phyloP scores from a whole-genome alignment of 1,284 basidiomycete genomes.

The Golubevia sp. region DNA sequence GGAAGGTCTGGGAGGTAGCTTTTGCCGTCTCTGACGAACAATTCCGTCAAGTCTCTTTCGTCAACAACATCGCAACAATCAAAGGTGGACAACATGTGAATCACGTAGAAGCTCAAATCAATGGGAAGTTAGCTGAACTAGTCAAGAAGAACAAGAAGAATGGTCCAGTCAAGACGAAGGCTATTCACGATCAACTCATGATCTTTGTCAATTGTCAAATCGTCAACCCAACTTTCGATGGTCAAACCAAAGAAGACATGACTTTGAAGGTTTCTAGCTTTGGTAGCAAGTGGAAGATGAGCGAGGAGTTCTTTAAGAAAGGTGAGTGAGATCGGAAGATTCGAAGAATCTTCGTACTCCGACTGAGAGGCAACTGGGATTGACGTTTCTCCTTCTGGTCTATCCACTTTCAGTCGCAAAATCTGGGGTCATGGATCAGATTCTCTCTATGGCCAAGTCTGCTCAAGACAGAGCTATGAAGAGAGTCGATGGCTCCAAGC shows the following conservation, averaged over 20 bases:
- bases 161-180: constrained; percentile 46
- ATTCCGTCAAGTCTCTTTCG: constrained; percentile 53
- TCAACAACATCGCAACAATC: constrained; percentile 61
- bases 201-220: constrained; percentile 62
- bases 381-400: neutral
- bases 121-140: constrained; percentile 47
- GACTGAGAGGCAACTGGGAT: neutral
- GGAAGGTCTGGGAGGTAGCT: constrained; percentile 57
- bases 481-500: constrained; percentile 56
- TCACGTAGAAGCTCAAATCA: constrained; percentile 53
- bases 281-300: constrained; percentile 58
- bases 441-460: constrained; percentile 52
- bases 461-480: constrained; percentile 57
- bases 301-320: constrained; percentile 54
- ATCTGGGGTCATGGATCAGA: constrained; percentile 56
- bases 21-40: constrained; percentile 59
- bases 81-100: constrained; percentile 60
- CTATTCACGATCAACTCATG: constrained; percentile 57
- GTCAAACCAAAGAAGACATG: constrained; percentile 60
- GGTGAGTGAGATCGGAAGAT: constrained; percentile 4
- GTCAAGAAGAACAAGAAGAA: constrained; percentile 59
- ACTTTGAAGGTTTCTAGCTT: constrained; percentile 57
- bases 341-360: neutral
- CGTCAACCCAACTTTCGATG: constrained; percentile 60
- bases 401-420: constrained; percentile 22